Evolutionary conservation across 768 basidiomycete genomes (phyloP).

Genomic region (Phanerodontia chrysosporium): DNA sequence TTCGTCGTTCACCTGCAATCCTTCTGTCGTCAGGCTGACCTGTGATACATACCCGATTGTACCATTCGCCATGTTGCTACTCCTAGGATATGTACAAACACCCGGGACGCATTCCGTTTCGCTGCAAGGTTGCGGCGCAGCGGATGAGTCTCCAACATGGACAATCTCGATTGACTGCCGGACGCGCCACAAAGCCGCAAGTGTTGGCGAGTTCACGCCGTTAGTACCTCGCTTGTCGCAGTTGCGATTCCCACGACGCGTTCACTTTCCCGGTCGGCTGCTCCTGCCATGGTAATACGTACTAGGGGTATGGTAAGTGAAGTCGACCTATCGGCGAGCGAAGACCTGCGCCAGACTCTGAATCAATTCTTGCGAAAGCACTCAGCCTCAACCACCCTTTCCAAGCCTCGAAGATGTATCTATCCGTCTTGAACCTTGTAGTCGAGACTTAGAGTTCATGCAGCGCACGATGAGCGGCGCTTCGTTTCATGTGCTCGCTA

Average conservation of each 20-base stretch:
- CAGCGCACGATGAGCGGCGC: not conserved
- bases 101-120: not conserved
- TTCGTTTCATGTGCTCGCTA: not conserved
- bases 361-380: too few species aligned
- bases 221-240: not conserved
- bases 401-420: too few species aligned
- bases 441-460: not conserved
- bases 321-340: too few species aligned
- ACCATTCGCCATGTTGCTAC: slow-evolving; percentile 4
- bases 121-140: not conserved
- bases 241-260: too few species aligned
- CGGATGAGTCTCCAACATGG: not conserved
- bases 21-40: not conserved
- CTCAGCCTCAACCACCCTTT: too few species aligned
- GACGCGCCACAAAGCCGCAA: slow-evolving; percentile 2
- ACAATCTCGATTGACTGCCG: not conserved
- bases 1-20: not conserved
- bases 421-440: too few species aligned
- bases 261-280: too few species aligned
- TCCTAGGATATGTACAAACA: slow-evolving; percentile 1
- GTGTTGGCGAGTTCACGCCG: not conserved
- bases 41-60: slow-evolving; percentile 2
- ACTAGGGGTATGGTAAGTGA: too few species aligned
- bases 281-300: too few species aligned
- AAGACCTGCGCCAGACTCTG: too few species aligned